Evolutionary conservation across 2,329 filamentous ascomycete genomes (phyloP).

Genomic region (Colletotrichum horii): DNA sequence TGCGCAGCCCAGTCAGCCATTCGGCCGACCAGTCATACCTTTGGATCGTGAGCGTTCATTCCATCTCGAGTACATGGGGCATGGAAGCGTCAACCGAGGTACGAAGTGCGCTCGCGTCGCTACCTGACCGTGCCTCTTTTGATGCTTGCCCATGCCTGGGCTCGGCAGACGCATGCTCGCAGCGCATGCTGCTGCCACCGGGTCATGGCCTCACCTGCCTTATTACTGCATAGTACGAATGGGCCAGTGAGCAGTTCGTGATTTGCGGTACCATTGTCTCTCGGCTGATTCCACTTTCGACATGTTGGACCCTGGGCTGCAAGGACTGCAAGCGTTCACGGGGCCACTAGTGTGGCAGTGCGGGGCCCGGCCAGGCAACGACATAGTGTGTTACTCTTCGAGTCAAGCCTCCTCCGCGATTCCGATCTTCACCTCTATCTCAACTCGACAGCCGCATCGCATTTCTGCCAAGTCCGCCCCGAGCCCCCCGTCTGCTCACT

Average conservation of each 20-base stretch:
- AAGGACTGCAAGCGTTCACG: slow-evolving; percentile 21
- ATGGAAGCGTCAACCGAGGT: background rate
- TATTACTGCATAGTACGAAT: background rate
- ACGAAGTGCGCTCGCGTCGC: background rate
- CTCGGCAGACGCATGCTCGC: background rate
- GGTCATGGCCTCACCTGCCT: slow-evolving; percentile 1
- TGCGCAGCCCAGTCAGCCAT: background rate
- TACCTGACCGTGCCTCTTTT: background rate
- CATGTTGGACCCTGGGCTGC: slow-evolving; percentile 15
- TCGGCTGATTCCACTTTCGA: slow-evolving; percentile 18
- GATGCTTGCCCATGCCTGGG: background rate
- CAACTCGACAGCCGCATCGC: slow-evolving; percentile 11
- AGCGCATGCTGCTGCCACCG: background rate
- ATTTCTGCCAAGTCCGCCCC: slow-evolving; percentile 18
- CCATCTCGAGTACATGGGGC: background rate
- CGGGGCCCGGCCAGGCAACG: slow-evolving; percentile 18
- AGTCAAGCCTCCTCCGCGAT: slow-evolving; percentile 22
- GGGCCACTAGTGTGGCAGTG: slow-evolving; percentile 21
- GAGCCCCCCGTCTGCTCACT: background rate
- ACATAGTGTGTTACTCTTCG: slow-evolving; percentile 1
- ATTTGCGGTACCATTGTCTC: slow-evolving; percentile 14
- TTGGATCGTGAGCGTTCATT: background rate
- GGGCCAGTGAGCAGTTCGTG: slow-evolving; percentile 5
- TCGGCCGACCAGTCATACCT: background rate
- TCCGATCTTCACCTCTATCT: slow-evolving; percentile 21